Evolutionary conservation across 805 yeast genomes (phyloP), one percentile per base, ranked within the genome.

Genomic region (Saitoella complicata): DNA sequence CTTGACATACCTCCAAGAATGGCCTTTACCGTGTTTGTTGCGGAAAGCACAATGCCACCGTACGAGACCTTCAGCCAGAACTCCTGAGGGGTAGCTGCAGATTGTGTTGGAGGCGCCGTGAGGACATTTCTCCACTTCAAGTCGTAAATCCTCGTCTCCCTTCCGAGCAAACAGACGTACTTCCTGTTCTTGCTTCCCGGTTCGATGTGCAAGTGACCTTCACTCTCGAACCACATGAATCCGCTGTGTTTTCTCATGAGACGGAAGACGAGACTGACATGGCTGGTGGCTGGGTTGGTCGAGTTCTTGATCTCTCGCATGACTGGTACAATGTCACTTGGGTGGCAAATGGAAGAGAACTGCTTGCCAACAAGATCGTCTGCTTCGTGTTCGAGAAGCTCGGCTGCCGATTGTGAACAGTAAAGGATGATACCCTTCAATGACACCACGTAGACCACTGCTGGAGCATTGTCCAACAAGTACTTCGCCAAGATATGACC

Each of bases 161-260:
- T 49, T 5, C 47, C 48, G 31, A 45, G 32, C 38, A 46, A 7
- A 31, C 46, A 32, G 33, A 46, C 39, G 36, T 49, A 46, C 30
- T 33, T 46, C 29, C 48, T 21, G 30, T 21, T 31, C 30, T 40
- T 38, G 21, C 21, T 21, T 11, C 43, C 44, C 6, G 31, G 29
- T 34, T 45, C 49, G 8, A 7, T 46, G 32, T 41, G 11, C 31
- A 29, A 43, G 34, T 37, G 38, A 5, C 48, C 48, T 12, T 38
- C 13, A 30, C 41, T 38, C 13, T 46, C 48, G 9, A 46, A 38
- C 48, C 48, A 46, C 35, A 45, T 13, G 35, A 45, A 46, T 7
- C 48, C 44, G 30, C 40, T 37, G n/a, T 45, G 7, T 40, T 45
- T 46, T 21, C 44, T 13, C n/a, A 41, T 32, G 8, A 46, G 12